Conservation (phyloP, 352 stramenopile genomes). For the Blastocystis hominis region DNA sequence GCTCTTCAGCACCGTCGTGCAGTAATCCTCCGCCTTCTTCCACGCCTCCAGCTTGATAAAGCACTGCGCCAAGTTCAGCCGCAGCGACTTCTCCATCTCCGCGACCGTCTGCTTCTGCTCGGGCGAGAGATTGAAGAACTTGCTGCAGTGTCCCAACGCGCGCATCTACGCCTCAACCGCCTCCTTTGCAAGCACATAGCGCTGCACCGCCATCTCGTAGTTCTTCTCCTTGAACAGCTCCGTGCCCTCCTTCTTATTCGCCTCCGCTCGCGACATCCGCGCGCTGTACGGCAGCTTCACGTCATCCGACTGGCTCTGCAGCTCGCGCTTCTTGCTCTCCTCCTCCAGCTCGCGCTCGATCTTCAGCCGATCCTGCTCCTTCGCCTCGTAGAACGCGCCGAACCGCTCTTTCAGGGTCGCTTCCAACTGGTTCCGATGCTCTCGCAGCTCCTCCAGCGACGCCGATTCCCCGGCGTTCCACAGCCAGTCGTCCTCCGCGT, state of each 20-base stretch:
- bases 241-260: constrained; percentile 87
- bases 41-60: constrained; percentile 83
- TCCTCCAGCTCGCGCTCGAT: constrained; percentile 60
- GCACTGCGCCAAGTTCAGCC: constrained; percentile 81
- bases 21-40: constrained; percentile 72
- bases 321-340: constrained; percentile 59
- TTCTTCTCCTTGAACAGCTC: constrained; percentile 82
- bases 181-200: constrained; percentile 64
- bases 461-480: constrained; percentile 75
- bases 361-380: constrained; percentile 60
- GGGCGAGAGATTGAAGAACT: constrained; percentile 80
- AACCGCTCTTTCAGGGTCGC: constrained; percentile 57
- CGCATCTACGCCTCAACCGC: constrained; percentile 9
- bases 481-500: constrained; percentile 78
- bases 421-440: constrained; percentile 57
- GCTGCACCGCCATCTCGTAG: constrained; percentile 72
- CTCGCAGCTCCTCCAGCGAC: constrained; percentile 63
- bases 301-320: constrained; percentile 62
- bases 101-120: constrained; percentile 75
- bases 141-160: constrained; percentile 74
- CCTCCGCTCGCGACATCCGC: constrained; percentile 80
- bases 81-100: constrained; percentile 76
- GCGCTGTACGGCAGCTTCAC: constrained; percentile 81
- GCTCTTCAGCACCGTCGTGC: constrained; percentile 71
- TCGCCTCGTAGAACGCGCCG: constrained; percentile 60